These are phyloP conservation scores for Trifolium pratense DNA, from an alignment of 306 rosid genomes.

Conservation along the genomic window DNA sequence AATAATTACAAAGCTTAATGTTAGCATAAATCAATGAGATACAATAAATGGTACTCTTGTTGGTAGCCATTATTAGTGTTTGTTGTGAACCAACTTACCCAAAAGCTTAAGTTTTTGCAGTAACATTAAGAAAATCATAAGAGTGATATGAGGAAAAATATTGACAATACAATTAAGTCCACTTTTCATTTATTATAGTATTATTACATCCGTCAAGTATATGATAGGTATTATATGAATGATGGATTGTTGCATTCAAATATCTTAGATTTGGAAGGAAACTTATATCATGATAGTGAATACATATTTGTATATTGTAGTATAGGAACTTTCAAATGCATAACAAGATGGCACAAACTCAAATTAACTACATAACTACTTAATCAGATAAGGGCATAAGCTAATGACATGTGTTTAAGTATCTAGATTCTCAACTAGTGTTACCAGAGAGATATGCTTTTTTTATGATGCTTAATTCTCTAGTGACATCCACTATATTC, in stretches of 20 bases:
- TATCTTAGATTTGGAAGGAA: not conserved
- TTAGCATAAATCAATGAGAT: not conserved
- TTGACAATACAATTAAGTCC: not conserved
- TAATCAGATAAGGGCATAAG: too few relatives aligned
- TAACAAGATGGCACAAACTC: too few relatives aligned
- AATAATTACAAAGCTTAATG: not conserved
- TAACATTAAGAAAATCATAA: not conserved
- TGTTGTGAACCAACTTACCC: too few relatives aligned
- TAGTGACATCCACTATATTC: constrained; percentile 5
- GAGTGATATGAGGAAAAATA: not conserved
- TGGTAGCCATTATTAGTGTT: too few relatives aligned
- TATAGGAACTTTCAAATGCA: too few relatives aligned
- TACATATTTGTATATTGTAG: too few relatives aligned
- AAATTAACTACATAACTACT: too few relatives aligned
- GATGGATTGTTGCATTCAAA: not conserved
- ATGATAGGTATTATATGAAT: constrained; percentile 1
- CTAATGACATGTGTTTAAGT: too few relatives aligned
- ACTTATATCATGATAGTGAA: too few relatives aligned
- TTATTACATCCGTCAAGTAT: not conserved
- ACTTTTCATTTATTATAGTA: not conserved
- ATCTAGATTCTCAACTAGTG: too few relatives aligned
- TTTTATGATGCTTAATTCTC: not conserved
- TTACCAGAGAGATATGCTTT: not conserved
- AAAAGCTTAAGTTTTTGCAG: not conserved
- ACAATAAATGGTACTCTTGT: too few relatives aligned